These are phyloP conservation scores for Globisporangium sylvaticum DNA, from an alignment of 352 stramenopile species.

Conservation along the genomic window DNA sequence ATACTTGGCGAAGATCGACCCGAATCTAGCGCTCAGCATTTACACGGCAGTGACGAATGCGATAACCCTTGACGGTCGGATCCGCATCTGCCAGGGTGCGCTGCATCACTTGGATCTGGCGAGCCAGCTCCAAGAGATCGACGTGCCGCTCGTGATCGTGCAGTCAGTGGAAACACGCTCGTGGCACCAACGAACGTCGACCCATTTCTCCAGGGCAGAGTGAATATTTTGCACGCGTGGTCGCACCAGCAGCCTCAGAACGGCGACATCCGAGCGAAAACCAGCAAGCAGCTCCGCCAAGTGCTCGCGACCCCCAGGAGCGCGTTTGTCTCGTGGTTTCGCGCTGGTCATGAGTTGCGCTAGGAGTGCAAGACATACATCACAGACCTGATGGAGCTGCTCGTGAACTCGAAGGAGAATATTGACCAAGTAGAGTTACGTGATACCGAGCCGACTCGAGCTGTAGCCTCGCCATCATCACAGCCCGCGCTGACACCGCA, in stretches of 20 bases:
- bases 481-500: background rate
- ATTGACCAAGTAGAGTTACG: conserved; percentile 3
- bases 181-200: conserved; percentile 89
- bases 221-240: conserved; percentile 65
- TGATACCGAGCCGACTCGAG: background rate
- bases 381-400: conserved; percentile 72
- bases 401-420: conserved; percentile 51
- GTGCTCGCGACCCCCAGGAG: conserved; percentile 41
- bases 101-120: conserved; percentile 73
- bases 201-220: conserved; percentile 81
- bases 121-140: conserved; percentile 46
- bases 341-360: conserved; percentile 82
- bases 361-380: conserved; percentile 87
- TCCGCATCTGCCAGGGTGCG: conserved; percentile 74
- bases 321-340: conserved; percentile 88
- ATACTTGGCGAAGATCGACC: conserved; percentile 83
- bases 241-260: conserved; percentile 63
- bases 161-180: conserved; percentile 86
- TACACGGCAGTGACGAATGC: conserved; percentile 91
- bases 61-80: conserved; percentile 87
- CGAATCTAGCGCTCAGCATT: conserved; percentile 89
- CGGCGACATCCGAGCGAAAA: conserved; percentile 46
- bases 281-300: conserved; percentile 47
- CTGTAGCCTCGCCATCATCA: background rate
- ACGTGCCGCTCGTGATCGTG: conserved; percentile 77